phyloP scores from a whole-genome alignment of 768 basidiomycete genomes.

The Strobilomyces echinocephalus region DNA sequence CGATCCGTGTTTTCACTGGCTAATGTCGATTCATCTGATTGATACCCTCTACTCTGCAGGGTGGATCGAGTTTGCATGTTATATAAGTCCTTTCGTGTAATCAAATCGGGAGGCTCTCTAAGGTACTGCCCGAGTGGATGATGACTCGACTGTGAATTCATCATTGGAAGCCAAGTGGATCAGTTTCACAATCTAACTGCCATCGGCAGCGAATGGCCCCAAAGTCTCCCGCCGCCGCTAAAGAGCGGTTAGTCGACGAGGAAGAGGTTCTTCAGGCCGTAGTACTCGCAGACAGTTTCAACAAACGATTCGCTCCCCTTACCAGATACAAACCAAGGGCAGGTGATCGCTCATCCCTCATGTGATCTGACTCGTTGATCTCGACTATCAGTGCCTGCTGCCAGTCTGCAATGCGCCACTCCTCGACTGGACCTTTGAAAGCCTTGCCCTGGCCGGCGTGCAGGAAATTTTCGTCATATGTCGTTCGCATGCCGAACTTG shows the following conservation, averaged over 20 bases:
- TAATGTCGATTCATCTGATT: constrained; percentile 67
- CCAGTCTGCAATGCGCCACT: constrained; percentile 93
- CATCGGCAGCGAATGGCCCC: constrained; percentile 50
- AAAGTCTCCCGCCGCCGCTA: constrained; percentile 47
- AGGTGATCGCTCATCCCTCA: constrained; percentile 27
- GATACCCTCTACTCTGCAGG: constrained; percentile 42
- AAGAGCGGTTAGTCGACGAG: constrained; percentile 66
- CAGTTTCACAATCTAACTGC: not conserved
- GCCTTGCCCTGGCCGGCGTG: constrained; percentile 89
- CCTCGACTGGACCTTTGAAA: constrained; percentile 95
- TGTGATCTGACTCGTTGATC: constrained; percentile 14
- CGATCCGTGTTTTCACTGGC: constrained; percentile 54
- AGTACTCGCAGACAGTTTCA: constrained; percentile 94
- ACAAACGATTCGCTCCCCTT: constrained; percentile 88
- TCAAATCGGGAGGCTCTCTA: constrained; percentile 17
- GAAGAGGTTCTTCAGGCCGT: constrained; percentile 92
- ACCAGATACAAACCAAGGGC: constrained; percentile 85
- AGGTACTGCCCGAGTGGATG: not conserved
- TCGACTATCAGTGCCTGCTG: constrained; percentile 65
- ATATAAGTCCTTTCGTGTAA: constrained; percentile 32
- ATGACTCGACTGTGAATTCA: constrained; percentile 23
- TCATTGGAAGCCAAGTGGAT: not conserved
- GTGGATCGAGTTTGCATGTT: constrained; percentile 32
- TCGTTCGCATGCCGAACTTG: constrained; percentile 81
- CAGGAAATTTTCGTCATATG: constrained; percentile 96